These are phyloP conservation scores for Hanseniaspora vineae DNA, from an alignment of 805 yeast species.

Conservation along the genomic window DNA sequence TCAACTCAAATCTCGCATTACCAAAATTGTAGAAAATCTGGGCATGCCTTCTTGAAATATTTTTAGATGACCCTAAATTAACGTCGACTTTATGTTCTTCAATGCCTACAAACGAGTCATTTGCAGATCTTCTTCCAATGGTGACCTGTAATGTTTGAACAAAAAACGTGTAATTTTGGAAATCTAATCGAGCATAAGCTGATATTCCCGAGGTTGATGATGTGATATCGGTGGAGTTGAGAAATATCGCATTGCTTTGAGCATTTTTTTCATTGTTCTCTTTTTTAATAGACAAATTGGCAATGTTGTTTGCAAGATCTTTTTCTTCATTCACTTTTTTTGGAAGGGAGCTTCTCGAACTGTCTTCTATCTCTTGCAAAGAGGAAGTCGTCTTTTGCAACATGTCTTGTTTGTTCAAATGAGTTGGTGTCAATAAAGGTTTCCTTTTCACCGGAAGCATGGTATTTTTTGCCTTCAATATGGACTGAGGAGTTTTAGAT, in stretches of 20 bases:
- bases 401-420: not conserved
- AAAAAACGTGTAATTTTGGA: constrained; percentile 85
- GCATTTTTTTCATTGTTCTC: too few species aligned
- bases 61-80: constrained; percentile 83
- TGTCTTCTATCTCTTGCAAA: not conserved
- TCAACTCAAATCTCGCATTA: constrained; percentile 83
- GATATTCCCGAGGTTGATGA: constrained; percentile 23
- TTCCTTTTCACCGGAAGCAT: constrained; percentile 11
- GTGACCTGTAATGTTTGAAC: constrained; percentile 93
- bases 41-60: constrained; percentile 89
- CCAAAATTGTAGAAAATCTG: constrained; percentile 94
- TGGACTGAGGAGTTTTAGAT: constrained; percentile 14
- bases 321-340: not conserved
- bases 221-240: not conserved
- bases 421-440: constrained; percentile 16
- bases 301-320: not conserved
- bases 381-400: not conserved
- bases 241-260: too few species aligned
- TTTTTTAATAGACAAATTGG: too few species aligned
- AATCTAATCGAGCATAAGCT: constrained; percentile 66
- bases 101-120: constrained; percentile 3
- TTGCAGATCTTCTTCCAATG: constrained; percentile 54
- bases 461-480: constrained; percentile 13
- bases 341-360: not conserved
- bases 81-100: constrained; percentile 58